Percentiles rank a stretch among this genome's conserved stretches.
These are phyloP conservation scores for Fusarium sarcochroum DNA, from an alignment of 2,329 filamentous ascomycete genomes.

Conservation along the genomic window DNA sequence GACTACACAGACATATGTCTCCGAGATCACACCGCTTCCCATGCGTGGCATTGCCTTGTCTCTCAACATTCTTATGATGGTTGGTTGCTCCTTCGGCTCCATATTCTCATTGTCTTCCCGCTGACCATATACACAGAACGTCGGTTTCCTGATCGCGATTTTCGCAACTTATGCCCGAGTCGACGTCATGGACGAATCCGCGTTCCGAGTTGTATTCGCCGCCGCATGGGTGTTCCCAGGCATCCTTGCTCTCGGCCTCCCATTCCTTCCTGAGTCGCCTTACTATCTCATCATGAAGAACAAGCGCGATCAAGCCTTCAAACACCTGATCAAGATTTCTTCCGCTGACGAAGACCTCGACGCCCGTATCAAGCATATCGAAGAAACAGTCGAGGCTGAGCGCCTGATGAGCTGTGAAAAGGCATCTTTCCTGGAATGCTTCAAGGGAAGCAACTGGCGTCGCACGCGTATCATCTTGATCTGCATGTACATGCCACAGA, in stretches of 20 bases:
- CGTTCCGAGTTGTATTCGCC: constrained; percentile 16
- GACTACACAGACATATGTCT: constrained; percentile 25
- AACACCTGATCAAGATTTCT: constrained; percentile 5
- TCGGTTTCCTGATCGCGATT: constrained; percentile 12
- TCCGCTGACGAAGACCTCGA: constrained; percentile 8
- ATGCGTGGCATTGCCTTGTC: constrained; percentile 11
- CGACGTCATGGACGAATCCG: constrained; percentile 10
- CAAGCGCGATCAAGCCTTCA: constrained; percentile 1
- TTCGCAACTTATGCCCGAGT: neutral
- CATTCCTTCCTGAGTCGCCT: constrained; percentile 26
- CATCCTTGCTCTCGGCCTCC: constrained; percentile 18
- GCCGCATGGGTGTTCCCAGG: constrained; percentile 20
- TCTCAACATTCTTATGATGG: constrained; percentile 18
- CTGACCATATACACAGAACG: neutral
- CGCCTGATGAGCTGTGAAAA: constrained; percentile 1
- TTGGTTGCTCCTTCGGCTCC: neutral
- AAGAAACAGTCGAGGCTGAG: constrained; percentile 7
- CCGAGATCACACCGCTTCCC: constrained; percentile 5
- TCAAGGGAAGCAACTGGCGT: constrained; percentile 25
- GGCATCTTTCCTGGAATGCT: constrained; percentile 19
- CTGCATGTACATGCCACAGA: constrained; percentile 31
- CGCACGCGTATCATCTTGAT: constrained; percentile 26
- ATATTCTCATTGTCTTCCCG: too few species aligned
- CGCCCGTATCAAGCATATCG: constrained; percentile 2
- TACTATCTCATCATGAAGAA: constrained; percentile 29